Conservation (phyloP, 768 basidiomycete species). For the Lanmaoa rubissima region DNA sequence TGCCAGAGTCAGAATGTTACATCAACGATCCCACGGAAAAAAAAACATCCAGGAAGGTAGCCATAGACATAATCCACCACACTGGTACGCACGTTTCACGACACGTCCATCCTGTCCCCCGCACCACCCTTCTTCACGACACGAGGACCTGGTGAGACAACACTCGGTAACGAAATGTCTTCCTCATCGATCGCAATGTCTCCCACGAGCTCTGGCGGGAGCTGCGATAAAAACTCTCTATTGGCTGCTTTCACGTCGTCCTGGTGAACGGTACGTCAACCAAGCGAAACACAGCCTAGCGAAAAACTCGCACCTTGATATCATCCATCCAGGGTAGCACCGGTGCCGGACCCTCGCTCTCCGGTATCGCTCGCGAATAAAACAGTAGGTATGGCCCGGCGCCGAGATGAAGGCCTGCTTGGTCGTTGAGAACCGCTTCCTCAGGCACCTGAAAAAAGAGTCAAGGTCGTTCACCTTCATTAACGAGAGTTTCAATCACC, state of each 20-base stretch:
- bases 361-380: slow-evolving; percentile 46
- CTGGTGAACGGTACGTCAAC: slow-evolving; percentile 9
- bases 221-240: slow-evolving; percentile 33
- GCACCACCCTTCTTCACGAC: not conserved
- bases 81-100: not conserved
- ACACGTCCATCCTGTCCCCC: slow-evolving; percentile 19
- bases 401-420: slow-evolving; percentile 67
- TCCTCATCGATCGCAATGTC: slow-evolving; percentile 23
- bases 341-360: slow-evolving; percentile 8
- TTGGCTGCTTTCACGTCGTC: slow-evolving; percentile 39
- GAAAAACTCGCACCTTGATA: slow-evolving; percentile 21
- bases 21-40: not conserved
- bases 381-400: slow-evolving; percentile 80
- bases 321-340: slow-evolving; percentile 30
- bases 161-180: not conserved
- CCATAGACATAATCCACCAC: not conserved
- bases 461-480: not conserved
- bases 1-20: not conserved
- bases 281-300: not conserved
- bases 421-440: slow-evolving; percentile 64
- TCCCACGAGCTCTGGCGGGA: slow-evolving; percentile 31
- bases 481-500: slow-evolving; percentile 33
- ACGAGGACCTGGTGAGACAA: not conserved
- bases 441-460: slow-evolving; percentile 58
- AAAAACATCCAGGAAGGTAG: not conserved